Evolutionary conservation across 352 stramenopile species (phyloP), one percentile per base, ranked within the genome.

Genomic region (Globisporangium heterothallicum): DNA sequence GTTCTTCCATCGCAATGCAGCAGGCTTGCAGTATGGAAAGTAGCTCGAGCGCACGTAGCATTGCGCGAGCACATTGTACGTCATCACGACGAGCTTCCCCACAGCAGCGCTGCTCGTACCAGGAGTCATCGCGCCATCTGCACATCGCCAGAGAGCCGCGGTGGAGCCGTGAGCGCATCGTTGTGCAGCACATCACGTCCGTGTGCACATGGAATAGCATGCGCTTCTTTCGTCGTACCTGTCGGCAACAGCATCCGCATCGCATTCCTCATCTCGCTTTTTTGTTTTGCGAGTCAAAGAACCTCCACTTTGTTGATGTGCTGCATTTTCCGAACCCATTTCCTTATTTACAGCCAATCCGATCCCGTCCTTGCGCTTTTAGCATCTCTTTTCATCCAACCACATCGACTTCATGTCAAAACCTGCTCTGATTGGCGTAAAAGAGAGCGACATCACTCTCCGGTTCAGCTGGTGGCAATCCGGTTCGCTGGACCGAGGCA

Each of bases 41-140:
- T 73, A 90, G 30, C 46, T 76, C 27, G 83, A 93, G 35, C 73
- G 68, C 44, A 92, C 70, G 58, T 91, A 94, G 60, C 68, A 84
- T 55, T 94, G 83, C 27, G 83, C 83, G 27, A 94, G 63, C 42
- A 92, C 83, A 48, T 94, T 94, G 64, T 91, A 94, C 58, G 80
- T 91, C 81, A 94, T 91, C n/a, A 94, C 75, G 2, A 61, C 46
- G 53, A 90, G 63, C 43, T 62, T 69, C n/a, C 75, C 68, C 27
- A 44, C 51, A 5, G 32, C 49, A 26, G 32, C 59, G 25, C 51
- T 29, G 44, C 54, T 64, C 29, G 16, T 25, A 48, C 4, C 10
- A 16, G n/a, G 30, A 22, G 4, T 3, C 18, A 35, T 8, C 24
- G 36, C 22, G 4, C 18, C 40, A 49, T 49, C 25, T 14, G 27